Evolutionary conservation across 2,329 filamentous ascomycete genomes (phyloP), one percentile per base, ranked within the genome.

Genomic region (Neobulgaria alba): DNA sequence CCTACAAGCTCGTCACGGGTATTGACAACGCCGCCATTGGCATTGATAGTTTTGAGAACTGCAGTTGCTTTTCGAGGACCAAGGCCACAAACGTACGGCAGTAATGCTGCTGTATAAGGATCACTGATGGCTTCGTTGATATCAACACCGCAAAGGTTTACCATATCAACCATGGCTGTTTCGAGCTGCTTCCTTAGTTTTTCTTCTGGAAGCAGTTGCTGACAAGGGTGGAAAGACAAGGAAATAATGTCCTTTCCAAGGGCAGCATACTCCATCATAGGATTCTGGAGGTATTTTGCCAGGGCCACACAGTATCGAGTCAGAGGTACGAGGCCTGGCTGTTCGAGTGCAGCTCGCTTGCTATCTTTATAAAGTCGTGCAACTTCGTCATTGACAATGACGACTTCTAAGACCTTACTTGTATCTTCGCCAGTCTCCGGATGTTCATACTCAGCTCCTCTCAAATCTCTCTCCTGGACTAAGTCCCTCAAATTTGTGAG

Each of bases 161-260:
- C 92, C 74, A 95, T 95, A 60, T 98, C 92, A 9, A 98, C 90
- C 78, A 98, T 85, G 33, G 90, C 87, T n/a, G 85, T 93, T 57
- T 98, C 92, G 12, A 98, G 73, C 45, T 87, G 79, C 60, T 85
- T 88, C 47, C 82, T 68, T 29, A 98, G 72, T 66, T 94, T 89
- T 29, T 96, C 90, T 46, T 88, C 77, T 0, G 89, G 83, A 10
- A 98, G 72, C 20, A 95, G 75, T 46, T 89, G 83, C 61, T 98
- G 92, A 54, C 88, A 89, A 3, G 85, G 78, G 53, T 95, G 88
- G 63, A 95, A 95, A 15, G 80, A 76, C 45, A 98, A 74, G 1
- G 90, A 94, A 10, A 82, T 69, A 45, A 96, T 79, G 57, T 96
- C 89, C 54, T 83, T 85, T 41, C 88, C 89, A 33, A 98, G 74